A percentile compares a stretch with the other conserved stretches of the same genome.
These are phyloP conservation scores for Tylopilus plumbeoviolaceoides DNA, from an alignment of 768 basidiomycete species.

Conservation along the genomic window DNA sequence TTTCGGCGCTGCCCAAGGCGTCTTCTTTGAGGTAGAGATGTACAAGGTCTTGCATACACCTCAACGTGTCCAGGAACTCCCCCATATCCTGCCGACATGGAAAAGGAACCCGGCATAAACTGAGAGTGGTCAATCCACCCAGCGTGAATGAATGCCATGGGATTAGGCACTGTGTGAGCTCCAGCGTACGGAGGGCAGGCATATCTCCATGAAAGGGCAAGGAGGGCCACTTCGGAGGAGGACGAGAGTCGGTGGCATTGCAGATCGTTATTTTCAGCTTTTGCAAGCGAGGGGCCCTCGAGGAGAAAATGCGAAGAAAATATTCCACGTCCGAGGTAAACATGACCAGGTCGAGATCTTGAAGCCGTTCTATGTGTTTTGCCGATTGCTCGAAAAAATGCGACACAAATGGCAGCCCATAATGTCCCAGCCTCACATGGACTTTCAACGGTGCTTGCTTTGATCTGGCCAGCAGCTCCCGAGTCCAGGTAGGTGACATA, in stretches of 20 bases:
- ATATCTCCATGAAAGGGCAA: neutral
- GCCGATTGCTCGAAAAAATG: neutral
- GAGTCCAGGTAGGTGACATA: conserved; percentile 31
- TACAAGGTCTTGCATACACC: too few relatives aligned
- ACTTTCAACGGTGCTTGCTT: conserved; percentile 33
- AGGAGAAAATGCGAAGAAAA: too few relatives aligned
- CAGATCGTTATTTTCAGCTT: neutral
- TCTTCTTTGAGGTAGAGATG: too few relatives aligned
- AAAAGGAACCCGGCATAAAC: conserved; percentile 23
- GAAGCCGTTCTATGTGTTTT: neutral
- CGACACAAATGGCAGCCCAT: too few relatives aligned
- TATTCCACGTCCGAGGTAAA: too few relatives aligned
- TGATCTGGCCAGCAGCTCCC: conserved; percentile 42
- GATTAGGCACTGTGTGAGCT: neutral
- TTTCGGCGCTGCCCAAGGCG: too few relatives aligned
- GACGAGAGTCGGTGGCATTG: too few relatives aligned
- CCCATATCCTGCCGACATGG: too few relatives aligned
- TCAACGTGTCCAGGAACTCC: too few relatives aligned
- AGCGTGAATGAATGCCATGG: neutral
- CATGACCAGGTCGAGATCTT: neutral
- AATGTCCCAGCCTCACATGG: neutral
- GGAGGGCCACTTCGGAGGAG: too few relatives aligned
- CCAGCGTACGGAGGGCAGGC: neutral
- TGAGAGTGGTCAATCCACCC: conserved; percentile 32
- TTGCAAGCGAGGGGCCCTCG: neutral